A percentile compares a stretch with the other conserved stretches of the same genome.
These are phyloP conservation scores for Ascochyta rabiei DNA, from an alignment of 2,329 filamentous ascomycete species.

Conservation along the genomic window DNA sequence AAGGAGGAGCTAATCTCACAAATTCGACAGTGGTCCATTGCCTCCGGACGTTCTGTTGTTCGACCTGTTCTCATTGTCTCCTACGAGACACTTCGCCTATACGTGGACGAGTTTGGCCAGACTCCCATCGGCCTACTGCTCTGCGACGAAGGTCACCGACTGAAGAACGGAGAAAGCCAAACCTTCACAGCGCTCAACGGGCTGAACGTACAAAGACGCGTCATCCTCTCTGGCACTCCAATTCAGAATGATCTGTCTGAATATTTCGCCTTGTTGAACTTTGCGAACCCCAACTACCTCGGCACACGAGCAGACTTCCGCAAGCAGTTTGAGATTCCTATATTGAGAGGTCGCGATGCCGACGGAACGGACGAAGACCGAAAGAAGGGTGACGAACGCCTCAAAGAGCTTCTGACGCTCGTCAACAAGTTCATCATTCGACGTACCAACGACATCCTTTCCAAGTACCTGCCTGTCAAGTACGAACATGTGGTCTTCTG, in stretches of 20 bases:
- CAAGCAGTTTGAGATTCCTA: constrained; percentile 91
- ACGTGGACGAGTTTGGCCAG: constrained; percentile 87
- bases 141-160: constrained; percentile 93
- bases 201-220: constrained; percentile 86
- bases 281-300: constrained; percentile 91
- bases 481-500: constrained; percentile 99
- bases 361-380: constrained; percentile 83
- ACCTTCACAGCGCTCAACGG: constrained; percentile 91
- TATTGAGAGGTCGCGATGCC: constrained; percentile 88
- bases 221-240: constrained; percentile 94
- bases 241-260: constrained; percentile 99
- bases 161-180: constrained; percentile 96
- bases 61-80: constrained; percentile 96
- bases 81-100: constrained; percentile 91
- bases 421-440: constrained; percentile 99
- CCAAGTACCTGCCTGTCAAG: constrained; percentile 96
- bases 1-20: constrained; percentile 93
- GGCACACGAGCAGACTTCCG: constrained; percentile 90
- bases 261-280: constrained; percentile 94
- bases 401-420: constrained; percentile 77
- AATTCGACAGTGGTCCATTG: constrained; percentile 91
- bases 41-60: constrained; percentile 85
- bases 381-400: constrained; percentile 80
- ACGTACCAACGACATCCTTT: constrained; percentile 95
- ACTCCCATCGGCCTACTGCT: constrained; percentile 90